Conservation (phyloP, 2,329 filamentous ascomycete species). For the Colletotrichum horii region DNA sequence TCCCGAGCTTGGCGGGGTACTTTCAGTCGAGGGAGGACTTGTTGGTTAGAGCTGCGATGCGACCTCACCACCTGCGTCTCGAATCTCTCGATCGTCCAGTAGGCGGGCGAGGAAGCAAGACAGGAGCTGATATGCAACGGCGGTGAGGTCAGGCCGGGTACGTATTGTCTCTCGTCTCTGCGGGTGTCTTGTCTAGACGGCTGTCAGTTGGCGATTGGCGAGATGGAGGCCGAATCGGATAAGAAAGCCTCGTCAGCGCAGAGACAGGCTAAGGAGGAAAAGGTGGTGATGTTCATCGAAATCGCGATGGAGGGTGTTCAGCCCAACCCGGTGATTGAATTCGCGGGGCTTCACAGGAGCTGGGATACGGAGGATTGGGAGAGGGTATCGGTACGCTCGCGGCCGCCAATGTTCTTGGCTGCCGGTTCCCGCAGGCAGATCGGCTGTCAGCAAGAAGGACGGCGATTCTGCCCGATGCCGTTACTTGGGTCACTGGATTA, state of each 20-base stretch:
- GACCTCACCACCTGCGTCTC: background rate
- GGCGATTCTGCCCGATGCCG: background rate
- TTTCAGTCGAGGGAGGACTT: background rate
- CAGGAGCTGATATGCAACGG: slow-evolving; percentile 8
- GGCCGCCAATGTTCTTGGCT: background rate
- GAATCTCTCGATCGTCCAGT: background rate
- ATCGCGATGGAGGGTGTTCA: background rate
- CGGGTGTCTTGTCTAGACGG: background rate
- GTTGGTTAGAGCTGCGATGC: background rate
- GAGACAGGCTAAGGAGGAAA: background rate
- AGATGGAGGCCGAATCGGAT: background rate
- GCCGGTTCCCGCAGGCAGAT: background rate
- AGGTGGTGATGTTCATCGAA: background rate
- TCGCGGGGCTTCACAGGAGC: background rate
- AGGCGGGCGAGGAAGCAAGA: background rate
- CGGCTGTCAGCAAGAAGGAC: background rate
- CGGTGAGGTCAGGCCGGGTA: slow-evolving; percentile 2
- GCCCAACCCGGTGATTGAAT: background rate
- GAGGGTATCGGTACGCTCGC: background rate
- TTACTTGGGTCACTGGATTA: background rate
- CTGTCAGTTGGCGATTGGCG: background rate
- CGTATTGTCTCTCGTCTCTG: background rate
- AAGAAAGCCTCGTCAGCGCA: background rate
- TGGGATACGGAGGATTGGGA: background rate
- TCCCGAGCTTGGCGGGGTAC: background rate